Evolutionary conservation across 495 filamentous ascomycete species (phyloP).

Genomic region (Cryomyces minteri): DNA sequence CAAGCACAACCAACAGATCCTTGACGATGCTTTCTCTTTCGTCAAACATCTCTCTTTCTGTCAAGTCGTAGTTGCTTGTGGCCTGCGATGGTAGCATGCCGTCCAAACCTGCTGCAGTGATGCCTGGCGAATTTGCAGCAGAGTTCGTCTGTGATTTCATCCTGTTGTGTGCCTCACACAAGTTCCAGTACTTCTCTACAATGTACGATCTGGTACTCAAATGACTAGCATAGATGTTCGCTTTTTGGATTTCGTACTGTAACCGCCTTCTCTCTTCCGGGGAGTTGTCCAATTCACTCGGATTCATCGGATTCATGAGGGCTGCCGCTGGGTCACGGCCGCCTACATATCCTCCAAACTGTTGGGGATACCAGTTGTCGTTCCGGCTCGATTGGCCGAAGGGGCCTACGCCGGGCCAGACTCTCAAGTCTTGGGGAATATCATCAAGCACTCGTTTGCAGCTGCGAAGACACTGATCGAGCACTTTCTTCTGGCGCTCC

Average conservation of each 20-base stretch:
- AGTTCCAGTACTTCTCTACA: constrained; percentile 63
- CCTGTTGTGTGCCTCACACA: constrained; percentile 33
- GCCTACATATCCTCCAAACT: too few relatives aligned
- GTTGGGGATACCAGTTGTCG: constrained; percentile 2
- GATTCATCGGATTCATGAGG: constrained; percentile 4
- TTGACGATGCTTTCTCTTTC: constrained; percentile 64
- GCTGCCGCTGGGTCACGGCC: neutral
- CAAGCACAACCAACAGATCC: constrained; percentile 48
- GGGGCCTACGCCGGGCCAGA: constrained; percentile 18
- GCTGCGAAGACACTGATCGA: constrained; percentile 39
- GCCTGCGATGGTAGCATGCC: constrained; percentile 5
- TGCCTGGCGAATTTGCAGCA: constrained; percentile 5
- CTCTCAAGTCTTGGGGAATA: constrained; percentile 40
- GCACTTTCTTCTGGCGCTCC: constrained; percentile 44
- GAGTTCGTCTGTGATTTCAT: neutral
- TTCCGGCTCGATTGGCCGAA: constrained; percentile 6
- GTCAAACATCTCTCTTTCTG: constrained; percentile 35
- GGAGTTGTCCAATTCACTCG: neutral
- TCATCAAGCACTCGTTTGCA: constrained; percentile 41
- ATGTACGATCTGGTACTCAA: constrained; percentile 58
- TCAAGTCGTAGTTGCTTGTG: constrained; percentile 8
- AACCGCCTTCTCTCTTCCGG: constrained; percentile 30
- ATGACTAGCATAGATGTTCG: constrained; percentile 61
- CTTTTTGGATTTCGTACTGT: constrained; percentile 71
- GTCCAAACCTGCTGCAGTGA: constrained; percentile 11